These are phyloP conservation scores for Aureobasidium uvarum DNA, from an alignment of 2,329 filamentous ascomycete species.

Conservation along the genomic window DNA sequence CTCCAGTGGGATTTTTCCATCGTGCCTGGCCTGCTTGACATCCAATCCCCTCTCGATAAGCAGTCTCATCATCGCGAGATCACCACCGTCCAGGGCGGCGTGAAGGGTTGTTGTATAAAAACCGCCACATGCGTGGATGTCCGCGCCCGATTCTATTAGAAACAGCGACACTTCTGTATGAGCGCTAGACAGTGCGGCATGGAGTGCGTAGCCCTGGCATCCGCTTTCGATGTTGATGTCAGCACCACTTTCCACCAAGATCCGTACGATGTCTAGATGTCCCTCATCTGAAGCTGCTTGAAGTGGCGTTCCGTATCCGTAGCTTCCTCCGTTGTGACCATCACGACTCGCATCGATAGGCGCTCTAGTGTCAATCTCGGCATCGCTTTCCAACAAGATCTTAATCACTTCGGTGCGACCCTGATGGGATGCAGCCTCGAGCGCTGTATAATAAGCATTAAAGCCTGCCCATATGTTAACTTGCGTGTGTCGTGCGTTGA, in stretches of 20 bases:
- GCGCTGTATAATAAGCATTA: background rate
- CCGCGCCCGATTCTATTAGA: background rate
- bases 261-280: background rate
- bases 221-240: background rate
- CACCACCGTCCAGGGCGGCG: background rate
- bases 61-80: background rate
- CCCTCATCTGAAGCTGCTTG: background rate
- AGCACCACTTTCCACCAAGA: background rate
- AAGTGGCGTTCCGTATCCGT: too few species aligned
- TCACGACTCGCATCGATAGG: too few species aligned
- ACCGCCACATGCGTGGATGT: background rate
- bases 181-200: background rate
- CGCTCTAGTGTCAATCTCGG: background rate
- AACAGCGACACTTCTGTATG: too few species aligned
- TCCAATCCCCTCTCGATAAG: too few species aligned
- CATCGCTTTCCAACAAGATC: background rate
- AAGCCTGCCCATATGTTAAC: too few species aligned
- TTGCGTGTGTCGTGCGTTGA: background rate
- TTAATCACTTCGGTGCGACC: background rate
- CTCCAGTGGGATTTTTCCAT: too few species aligned
- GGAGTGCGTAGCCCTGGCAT: background rate
- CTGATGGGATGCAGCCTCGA: background rate
- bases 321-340: too few species aligned
- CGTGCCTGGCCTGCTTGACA: too few species aligned
- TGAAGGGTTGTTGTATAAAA: background rate